These are phyloP conservation scores for Kingdonia uniflora DNA, from an alignment of 164 flowering plant species.

Conservation along the genomic window DNA sequence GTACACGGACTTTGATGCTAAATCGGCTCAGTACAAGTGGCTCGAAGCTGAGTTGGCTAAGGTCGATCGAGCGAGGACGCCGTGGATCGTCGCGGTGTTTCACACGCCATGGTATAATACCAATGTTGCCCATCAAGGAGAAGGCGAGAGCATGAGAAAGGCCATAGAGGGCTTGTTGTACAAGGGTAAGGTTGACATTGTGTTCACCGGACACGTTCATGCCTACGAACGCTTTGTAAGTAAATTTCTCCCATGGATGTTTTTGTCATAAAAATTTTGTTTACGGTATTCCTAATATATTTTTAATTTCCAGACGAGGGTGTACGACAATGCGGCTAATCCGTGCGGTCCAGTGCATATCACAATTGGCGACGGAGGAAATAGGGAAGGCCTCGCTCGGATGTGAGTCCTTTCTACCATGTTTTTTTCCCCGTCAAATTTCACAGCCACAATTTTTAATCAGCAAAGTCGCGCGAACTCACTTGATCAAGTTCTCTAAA, in stretches of 20 bases:
- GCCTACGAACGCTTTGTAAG: conserved; percentile 93
- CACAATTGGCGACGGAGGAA: conserved; percentile 90
- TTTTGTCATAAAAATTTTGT: neutral
- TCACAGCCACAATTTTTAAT: no score
- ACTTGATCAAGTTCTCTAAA: neutral
- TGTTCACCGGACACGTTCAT: conserved; percentile 92
- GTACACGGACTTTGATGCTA: conserved; percentile 41
- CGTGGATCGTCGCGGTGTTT: conserved; percentile 61
- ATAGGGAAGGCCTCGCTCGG: conserved; percentile 79
- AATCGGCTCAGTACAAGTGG: conserved; percentile 74
- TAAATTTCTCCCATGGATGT: neutral
- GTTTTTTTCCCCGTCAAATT: no score
- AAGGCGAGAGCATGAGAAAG: conserved; percentile 68
- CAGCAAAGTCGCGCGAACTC: no score
- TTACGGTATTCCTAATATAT: neutral
- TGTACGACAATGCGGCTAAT: conserved; percentile 44
- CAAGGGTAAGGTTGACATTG: conserved; percentile 56
- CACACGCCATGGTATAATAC: conserved; percentile 93
- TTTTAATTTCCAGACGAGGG: conserved; percentile 41
- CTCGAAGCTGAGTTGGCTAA: conserved; percentile 44
- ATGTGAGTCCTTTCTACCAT: conserved; percentile 24
- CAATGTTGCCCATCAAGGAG: conserved; percentile 80
- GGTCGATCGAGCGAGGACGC: conserved; percentile 49
- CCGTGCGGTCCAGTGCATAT: conserved; percentile 62
- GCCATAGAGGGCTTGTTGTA: conserved; percentile 68